A percentile compares a stretch with the other conserved stretches of the same genome.
phyloP scores from a whole-genome alignment of 306 rosid genomes.

The Quercus engelmannii region DNA sequence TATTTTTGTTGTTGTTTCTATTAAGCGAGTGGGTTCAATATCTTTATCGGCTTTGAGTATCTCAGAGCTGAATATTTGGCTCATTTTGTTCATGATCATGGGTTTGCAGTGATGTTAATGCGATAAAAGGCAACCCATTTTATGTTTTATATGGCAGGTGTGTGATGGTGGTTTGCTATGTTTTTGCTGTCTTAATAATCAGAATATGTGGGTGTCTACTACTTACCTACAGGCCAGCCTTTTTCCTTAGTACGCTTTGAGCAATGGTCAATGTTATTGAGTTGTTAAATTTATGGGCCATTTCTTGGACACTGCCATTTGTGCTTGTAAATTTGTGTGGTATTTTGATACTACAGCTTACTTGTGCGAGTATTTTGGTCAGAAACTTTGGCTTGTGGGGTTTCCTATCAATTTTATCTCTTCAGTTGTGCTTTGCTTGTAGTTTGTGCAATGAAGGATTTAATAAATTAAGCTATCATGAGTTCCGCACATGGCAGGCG shows the following conservation, averaged over 20 bases:
- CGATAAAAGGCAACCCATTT: constrained; percentile 13
- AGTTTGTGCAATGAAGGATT: not conserved
- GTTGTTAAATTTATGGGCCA: not conserved
- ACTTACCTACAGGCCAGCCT: not conserved
- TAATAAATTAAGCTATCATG: not conserved
- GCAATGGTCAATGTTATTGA: not conserved
- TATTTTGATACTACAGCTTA: not conserved
- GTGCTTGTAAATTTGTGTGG: not conserved
- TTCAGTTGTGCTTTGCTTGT: not conserved
- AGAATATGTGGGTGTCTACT: not conserved
- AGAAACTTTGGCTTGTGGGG: not conserved
- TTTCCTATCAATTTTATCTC: not conserved
- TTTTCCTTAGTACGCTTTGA: constrained; percentile 8
- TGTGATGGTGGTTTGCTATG: not conserved
- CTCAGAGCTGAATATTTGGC: constrained; percentile 10
- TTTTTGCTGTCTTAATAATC: not conserved
- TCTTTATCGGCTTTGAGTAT: constrained; percentile 7
- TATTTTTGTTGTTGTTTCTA: not conserved
- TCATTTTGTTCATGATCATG: constrained; percentile 11
- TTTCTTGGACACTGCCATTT: not conserved
- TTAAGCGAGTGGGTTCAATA: constrained; percentile 7
- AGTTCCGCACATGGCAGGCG: not conserved
- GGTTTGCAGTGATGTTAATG: constrained; percentile 10
- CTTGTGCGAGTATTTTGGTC: not conserved
- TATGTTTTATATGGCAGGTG: constrained; percentile 14